Evolutionary conservation across 805 yeast genomes (phyloP).

Genomic region (Candida namnaoensis): DNA sequence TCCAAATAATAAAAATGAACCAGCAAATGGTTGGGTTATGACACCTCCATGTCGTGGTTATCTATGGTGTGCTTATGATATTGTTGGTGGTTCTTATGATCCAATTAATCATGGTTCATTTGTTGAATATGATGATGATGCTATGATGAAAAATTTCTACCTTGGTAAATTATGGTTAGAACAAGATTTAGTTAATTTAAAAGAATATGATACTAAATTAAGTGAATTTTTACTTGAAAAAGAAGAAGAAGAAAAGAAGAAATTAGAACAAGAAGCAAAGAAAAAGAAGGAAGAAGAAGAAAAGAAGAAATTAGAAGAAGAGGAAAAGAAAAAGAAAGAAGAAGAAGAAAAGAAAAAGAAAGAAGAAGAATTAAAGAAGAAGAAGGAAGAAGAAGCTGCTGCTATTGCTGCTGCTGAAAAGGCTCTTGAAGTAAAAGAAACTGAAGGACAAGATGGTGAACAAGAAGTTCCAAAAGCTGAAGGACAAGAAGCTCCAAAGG

Average conservation of each 20-base stretch:
- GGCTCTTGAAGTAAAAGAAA: too few species aligned
- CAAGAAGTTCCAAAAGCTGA: too few species aligned
- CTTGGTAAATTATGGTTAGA: conserved; percentile 20
- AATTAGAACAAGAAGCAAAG: neutral
- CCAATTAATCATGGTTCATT: conserved; percentile 15
- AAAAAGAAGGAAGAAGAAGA: neutral
- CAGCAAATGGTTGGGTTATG: conserved; percentile 45
- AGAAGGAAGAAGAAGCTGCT: neutral
- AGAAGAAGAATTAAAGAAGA: conserved; percentile 1
- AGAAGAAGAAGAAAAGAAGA: neutral
- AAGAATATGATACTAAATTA: conserved; percentile 5
- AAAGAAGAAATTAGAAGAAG: neutral
- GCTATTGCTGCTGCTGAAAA: too few species aligned
- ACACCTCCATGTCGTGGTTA: conserved; percentile 40
- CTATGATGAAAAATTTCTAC: conserved; percentile 14
- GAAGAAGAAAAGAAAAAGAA: neutral
- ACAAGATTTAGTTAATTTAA: conserved; percentile 13
- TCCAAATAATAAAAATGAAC: conserved; percentile 28
- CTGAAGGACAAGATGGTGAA: too few species aligned
- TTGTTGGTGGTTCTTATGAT: conserved; percentile 30
- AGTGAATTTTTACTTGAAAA: conserved; percentile 2
- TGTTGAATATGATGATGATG: conserved; percentile 15
- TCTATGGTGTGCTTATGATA: conserved; percentile 55
- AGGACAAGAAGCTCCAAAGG: too few species aligned
- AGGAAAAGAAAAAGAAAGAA: neutral